Base-by-base conservation (phyloP, 352 stramenopile species). In the Globisporangium emineosum region DNA sequence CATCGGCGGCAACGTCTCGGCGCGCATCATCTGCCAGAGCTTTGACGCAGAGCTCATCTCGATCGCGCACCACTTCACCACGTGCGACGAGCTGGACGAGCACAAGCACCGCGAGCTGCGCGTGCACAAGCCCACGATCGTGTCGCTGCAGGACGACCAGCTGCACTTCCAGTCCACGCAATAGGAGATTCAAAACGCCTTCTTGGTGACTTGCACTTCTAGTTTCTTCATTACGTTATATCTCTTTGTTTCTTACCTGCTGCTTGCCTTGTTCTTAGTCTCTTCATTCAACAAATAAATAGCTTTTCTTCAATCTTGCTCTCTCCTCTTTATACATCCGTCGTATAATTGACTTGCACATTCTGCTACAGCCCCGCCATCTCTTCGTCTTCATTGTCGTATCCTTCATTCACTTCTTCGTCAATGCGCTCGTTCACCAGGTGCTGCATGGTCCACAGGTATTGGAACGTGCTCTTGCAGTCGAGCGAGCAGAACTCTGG, bases 21-120 rank as follows among this genome's bases (percentile, higher is more conserved):
- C 88, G 13, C 80, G 77, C 56, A 87, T 91, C 66, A 66, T 84
- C 25, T 91, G 80, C 59, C 79, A 90, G 68, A 83, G 76, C 60
- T 97, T 97, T 64, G 88, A 97, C 67, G 89, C 88, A 9, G 89
- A 97, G 74, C 82, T 97, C 65, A 83, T 97, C 58, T 94, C 88
- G 57, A 94, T 97, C 72, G 87, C 83, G 42, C 85, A 97, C 69
- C 86, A 88, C 67, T 96, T 96, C 64, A 96, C 89, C 37, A 96
- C 89, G n/a, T 95, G 84, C 66, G 87, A 96, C 67, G 81, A 81
- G 49, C 64, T 90, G 37, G 72, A 76, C 60, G 67, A 76, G 57
- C 68, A 72, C 15, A 62, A 78, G 57, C 75, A 69, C 29, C 70
- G 52, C 30, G 65, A 72, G 56, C 63, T 90, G 62, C 77, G 74